Conservation (phyloP, 371 early-diverging fungal genomes). For the Mortierella sp. region DNA sequence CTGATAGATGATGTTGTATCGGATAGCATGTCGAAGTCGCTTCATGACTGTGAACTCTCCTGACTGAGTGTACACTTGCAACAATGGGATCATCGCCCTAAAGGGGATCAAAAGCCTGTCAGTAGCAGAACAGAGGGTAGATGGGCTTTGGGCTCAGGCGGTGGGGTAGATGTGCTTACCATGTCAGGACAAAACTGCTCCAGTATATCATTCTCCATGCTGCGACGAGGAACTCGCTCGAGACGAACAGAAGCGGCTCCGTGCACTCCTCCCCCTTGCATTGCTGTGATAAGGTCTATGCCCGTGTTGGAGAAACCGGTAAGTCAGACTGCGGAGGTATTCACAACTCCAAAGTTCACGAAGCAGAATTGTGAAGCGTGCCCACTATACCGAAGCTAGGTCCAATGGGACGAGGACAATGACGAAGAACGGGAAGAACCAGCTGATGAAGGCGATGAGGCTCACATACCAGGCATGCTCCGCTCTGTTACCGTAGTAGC, state of each 20-base stretch:
- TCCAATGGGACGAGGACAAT: constrained; percentile 91
- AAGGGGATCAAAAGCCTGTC: background rate
- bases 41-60: constrained; percentile 81
- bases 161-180: constrained; percentile 57
- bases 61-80: constrained; percentile 86
- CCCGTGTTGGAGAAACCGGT: background rate
- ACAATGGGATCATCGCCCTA: constrained; percentile 85
- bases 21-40: constrained; percentile 74
- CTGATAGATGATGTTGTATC: constrained; percentile 85
- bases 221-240: constrained; percentile 69
- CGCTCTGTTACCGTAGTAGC: constrained; percentile 78
- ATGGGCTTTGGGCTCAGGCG: no score
- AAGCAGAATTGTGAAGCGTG: no score
- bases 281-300: constrained; percentile 72
- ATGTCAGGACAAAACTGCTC: constrained; percentile 89
- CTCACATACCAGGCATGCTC: constrained; percentile 79
- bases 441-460: constrained; percentile 71
- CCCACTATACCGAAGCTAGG: constrained; percentile 82
- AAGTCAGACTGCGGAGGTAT: no score
- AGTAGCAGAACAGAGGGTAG: background rate
- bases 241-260: constrained; percentile 82
- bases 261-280: constrained; percentile 71
- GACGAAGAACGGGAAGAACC: constrained; percentile 92
- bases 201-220: constrained; percentile 93
- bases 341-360: no score